A percentile compares a stretch with the other conserved stretches of the same genome.
Evolutionary conservation across 106 monocot genomes (phyloP).

Genomic region (Dendrobium nobile): DNA sequence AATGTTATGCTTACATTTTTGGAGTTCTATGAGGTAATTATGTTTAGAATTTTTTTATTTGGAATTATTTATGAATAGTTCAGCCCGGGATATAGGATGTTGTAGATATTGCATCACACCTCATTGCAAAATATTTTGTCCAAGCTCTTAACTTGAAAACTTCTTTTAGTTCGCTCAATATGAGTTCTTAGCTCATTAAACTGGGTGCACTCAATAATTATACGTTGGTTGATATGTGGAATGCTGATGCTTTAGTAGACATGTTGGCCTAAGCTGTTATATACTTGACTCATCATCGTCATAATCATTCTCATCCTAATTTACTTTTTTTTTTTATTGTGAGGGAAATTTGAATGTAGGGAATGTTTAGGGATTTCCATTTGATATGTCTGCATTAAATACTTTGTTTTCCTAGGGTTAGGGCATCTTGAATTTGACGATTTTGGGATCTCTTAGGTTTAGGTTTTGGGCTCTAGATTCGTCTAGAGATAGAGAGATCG

Average conservation of each 20-base stretch:
- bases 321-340: too few species aligned
- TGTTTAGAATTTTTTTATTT: background rate
- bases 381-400: too few species aligned
- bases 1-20: conserved; percentile 93
- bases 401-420: too few species aligned
- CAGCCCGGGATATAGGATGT: background rate
- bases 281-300: too few species aligned
- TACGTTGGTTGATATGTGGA: background rate
- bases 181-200: background rate
- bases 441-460: too few species aligned
- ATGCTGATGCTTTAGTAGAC: background rate
- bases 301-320: too few species aligned
- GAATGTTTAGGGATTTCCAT: too few species aligned
- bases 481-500: too few species aligned
- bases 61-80: background rate
- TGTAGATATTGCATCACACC: background rate
- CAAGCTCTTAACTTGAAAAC: background rate
- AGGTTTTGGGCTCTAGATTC: too few species aligned
- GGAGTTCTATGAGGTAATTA: conserved; percentile 86
- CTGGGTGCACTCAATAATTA: background rate
- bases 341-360: too few species aligned
- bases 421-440: too few species aligned
- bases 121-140: background rate
- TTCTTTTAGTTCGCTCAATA: background rate
- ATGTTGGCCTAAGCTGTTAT: too few species aligned